Evolutionary conservation across 768 basidiomycete genomes (phyloP).

Genomic region (Rhodotorula taiwanensis): DNA sequence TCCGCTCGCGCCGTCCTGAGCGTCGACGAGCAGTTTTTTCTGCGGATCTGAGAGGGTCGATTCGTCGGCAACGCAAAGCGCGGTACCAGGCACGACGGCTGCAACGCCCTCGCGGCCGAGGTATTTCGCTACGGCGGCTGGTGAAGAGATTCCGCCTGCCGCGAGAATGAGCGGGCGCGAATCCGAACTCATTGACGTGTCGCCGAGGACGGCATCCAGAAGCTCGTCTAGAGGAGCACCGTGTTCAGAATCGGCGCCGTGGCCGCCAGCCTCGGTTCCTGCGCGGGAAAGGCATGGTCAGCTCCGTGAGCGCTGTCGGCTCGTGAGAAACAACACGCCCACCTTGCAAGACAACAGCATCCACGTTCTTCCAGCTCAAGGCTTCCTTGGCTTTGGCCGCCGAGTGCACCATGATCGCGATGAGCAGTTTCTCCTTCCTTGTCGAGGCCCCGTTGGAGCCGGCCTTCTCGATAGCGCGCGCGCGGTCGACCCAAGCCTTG

Average conservation of each 20-base stretch:
- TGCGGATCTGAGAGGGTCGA: conserved; percentile 55
- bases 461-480: background rate
- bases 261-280: conserved; percentile 78
- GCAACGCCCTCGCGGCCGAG: conserved; percentile 59
- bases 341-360: conserved; percentile 76
- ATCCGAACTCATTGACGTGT: background rate
- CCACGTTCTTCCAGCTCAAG: conserved; percentile 58
- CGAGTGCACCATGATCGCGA: conserved; percentile 63
- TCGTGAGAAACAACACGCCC: conserved; percentile 10
- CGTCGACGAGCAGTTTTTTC: conserved; percentile 51
- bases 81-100: conserved; percentile 66
- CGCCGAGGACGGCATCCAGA: conserved; percentile 5
- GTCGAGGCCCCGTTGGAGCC: too few species aligned
- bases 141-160: conserved; percentile 66
- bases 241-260: conserved; percentile 51
- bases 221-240: conserved; percentile 50
- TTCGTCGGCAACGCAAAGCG: conserved; percentile 64
- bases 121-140: conserved; percentile 59
- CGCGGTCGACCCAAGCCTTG: conserved; percentile 57
- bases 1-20: conserved; percentile 5
- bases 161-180: conserved; percentile 48
- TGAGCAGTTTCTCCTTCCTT: conserved; percentile 5
- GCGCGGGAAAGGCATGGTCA: conserved; percentile 16
- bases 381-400: conserved; percentile 58
- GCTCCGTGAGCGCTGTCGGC: background rate